Conservation (phyloP, 495 filamentous ascomycete species). For the Aspergillus bertholletiae region DNA sequence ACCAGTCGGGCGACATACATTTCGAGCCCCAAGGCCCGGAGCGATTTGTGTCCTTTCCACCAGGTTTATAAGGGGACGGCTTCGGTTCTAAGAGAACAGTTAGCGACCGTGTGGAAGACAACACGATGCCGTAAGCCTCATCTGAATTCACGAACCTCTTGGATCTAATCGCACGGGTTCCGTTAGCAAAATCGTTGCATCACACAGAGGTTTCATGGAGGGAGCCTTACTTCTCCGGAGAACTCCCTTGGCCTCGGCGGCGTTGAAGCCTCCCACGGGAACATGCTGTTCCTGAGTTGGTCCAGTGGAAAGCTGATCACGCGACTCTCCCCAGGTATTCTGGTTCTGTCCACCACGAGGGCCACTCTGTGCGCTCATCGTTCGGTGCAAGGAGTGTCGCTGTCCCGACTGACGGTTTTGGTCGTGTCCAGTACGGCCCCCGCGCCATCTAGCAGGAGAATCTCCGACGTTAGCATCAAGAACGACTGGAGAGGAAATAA, state of each 20-base stretch:
- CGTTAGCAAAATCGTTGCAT: constrained; percentile 4
- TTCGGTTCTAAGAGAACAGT: constrained; percentile 25
- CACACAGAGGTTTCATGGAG: neutral
- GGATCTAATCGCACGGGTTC: constrained; percentile 17
- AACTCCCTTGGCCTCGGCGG: constrained; percentile 38
- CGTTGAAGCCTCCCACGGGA: constrained; percentile 47
- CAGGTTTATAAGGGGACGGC: constrained; percentile 35
- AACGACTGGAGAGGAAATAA: constrained; percentile 2
- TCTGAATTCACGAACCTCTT: constrained; percentile 17
- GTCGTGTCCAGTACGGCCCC: constrained; percentile 28
- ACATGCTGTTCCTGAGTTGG: constrained; percentile 39
- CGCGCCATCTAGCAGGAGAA: constrained; percentile 33
- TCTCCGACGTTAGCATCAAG: neutral
- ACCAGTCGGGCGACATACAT: constrained; percentile 27
- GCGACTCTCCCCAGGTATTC: constrained; percentile 26
- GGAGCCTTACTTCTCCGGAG: constrained; percentile 37
- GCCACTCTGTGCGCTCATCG: constrained; percentile 32
- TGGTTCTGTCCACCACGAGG: constrained; percentile 24
- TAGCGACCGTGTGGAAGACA: constrained; percentile 2
- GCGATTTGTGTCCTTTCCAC: constrained; percentile 37
- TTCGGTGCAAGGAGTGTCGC: constrained; percentile 27
- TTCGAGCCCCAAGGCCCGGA: constrained; percentile 49
- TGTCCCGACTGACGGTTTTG: constrained; percentile 39
- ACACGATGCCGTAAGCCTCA: neutral
- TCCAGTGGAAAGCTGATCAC: constrained; percentile 15